Base-by-base conservation (phyloP, 106 monocot species). In the Allium cepa region DNA sequence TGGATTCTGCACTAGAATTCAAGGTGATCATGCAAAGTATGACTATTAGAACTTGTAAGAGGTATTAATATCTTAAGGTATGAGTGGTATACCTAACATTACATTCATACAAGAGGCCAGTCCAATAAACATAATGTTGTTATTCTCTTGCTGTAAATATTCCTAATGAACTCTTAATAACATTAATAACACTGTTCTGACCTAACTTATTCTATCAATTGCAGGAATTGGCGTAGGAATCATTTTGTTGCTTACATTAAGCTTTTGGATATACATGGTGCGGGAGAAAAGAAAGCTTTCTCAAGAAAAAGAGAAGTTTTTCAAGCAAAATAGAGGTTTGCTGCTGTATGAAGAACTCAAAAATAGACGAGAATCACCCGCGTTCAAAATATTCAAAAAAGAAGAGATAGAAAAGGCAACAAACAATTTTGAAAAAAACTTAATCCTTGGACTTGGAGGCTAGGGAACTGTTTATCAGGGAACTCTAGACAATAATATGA, bases 381-480 rank as follows among this genome's bases (percentile, higher is more conserved):
- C 64, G 14, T 53, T 55, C 69, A 52, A 55, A 36, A 69, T 57
- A 52, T 69, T 22, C 28, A 56, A 22, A 27, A 57, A 27, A 36
- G 65, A 69, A 28, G 69, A 56, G 36, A 0, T 55, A 26, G 46
- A 69, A 80, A 1, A 80, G 80, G 11, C 59, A 80, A 49, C 76
- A 80, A 17, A 80, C 77, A 0, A 76, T 84, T 5, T 70, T 50
- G 61, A 14, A 26, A 70, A 63, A 46, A 74, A 17, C 62, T 56
- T 63, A n/a, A 56, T 85, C 52, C 56, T 85, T n/a, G 84, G 84
- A 9, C 74, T 12, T 7, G 84, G 84, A 0, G 84, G 84, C 10
- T 49, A 80, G 17, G 84, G 84, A 10, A 85, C 74, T 0, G 84
- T 85, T 7, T 85, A 78, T 59, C 69, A 55, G 15, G 77, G 84